Conservation (phyloP, 2,329 filamentous ascomycete genomes). For the Penicillium paneum region DNA sequence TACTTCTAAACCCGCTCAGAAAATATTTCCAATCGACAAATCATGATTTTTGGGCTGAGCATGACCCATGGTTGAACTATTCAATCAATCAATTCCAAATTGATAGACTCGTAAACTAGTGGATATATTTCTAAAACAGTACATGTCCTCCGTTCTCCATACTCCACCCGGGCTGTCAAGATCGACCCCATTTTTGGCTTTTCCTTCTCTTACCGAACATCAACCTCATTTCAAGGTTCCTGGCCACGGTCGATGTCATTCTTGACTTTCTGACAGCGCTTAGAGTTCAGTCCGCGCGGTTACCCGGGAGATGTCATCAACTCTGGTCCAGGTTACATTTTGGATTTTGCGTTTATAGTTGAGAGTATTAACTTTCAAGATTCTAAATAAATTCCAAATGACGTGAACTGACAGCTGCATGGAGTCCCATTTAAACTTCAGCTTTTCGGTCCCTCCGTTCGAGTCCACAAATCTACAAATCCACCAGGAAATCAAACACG, state of each 20-base stretch:
- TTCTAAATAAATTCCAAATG: not conserved
- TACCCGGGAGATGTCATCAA: not conserved
- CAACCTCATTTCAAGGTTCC: not conserved
- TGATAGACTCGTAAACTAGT: constrained; percentile 16
- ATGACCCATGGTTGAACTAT: not conserved
- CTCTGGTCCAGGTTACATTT: not conserved
- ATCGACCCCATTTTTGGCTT: constrained; percentile 11
- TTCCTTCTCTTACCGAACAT: not conserved
- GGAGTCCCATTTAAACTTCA: not conserved
- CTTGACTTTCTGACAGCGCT: constrained; percentile 10
- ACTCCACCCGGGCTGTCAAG: not conserved
- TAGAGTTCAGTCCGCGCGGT: constrained; percentile 10
- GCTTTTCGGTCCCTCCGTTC: not conserved
- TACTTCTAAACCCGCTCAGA: not conserved
- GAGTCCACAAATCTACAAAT: not conserved
- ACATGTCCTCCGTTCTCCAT: no score
- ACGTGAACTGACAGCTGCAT: constrained; percentile 2
- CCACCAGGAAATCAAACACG: no score
- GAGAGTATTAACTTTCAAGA: not conserved
- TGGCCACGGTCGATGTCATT: not conserved
- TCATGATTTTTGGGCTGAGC: not conserved
- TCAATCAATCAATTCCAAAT: not conserved
- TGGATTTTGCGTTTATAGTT: not conserved
- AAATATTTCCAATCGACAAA: constrained; percentile 11
- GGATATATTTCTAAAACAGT: not conserved